A percentile compares a stretch with the other conserved stretches of the same genome.
These are phyloP conservation scores for Trypanosoma caninum DNA, from an alignment of 208 protist species.

Conservation along the genomic window DNA sequence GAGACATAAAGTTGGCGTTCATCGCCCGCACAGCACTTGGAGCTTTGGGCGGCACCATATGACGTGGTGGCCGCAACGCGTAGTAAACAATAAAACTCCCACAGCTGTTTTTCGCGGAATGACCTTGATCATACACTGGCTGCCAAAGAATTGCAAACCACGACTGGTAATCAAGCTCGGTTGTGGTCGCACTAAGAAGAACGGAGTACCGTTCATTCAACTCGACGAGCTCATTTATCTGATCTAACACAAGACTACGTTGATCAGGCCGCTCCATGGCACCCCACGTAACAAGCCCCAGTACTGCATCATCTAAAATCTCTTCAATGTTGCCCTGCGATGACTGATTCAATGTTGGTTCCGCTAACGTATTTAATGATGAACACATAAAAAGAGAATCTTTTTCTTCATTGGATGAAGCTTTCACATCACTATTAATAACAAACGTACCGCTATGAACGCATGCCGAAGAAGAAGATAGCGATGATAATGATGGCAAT, in stretches of 20 bases:
- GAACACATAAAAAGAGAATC: background rate
- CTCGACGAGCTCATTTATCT: constrained; percentile 65
- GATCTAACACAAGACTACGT: constrained; percentile 64
- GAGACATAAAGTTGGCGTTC: constrained; percentile 66
- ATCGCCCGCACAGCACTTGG: constrained; percentile 48
- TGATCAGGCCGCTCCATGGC: constrained; percentile 77
- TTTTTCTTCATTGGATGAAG: background rate
- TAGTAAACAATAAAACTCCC: constrained; percentile 86
- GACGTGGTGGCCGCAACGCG: constrained; percentile 66
- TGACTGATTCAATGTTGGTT: background rate
- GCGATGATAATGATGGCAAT: too few relatives aligned
- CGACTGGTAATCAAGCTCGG: constrained; percentile 78
- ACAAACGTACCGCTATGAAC: background rate
- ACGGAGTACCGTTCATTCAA: constrained; percentile 51
- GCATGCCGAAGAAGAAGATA: too few relatives aligned
- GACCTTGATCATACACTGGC: constrained; percentile 75
- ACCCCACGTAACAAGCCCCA: constrained; percentile 67
- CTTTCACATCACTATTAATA: background rate
- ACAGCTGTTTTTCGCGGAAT: constrained; percentile 78
- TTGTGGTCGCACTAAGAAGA: constrained; percentile 60
- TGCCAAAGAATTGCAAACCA: constrained; percentile 88
- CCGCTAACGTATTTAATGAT: too few relatives aligned
- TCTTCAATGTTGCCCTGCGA: background rate
- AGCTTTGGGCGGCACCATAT: constrained; percentile 47
- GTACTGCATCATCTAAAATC: constrained; percentile 23